Evolutionary conservation across 2,329 filamentous ascomycete species (phyloP), one percentile per base, ranked within the genome.

Genomic region (Aspergillus thermomutatus): DNA sequence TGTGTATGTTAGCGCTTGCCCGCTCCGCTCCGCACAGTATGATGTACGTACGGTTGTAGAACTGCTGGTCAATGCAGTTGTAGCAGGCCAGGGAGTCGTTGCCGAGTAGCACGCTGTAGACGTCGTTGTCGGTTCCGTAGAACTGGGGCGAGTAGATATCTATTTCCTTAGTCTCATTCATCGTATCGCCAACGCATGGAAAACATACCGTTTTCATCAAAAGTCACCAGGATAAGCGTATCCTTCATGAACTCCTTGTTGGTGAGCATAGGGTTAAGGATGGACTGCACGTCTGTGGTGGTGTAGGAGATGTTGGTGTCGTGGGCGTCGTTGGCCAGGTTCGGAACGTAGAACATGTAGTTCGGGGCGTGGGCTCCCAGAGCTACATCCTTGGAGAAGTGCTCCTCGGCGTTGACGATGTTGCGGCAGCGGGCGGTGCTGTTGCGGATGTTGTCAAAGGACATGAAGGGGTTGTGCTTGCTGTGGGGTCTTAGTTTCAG

Each of bases 381-480:
- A 31, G 55, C 58, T 28, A 60, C 56, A 17, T 60, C 58, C 6
- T 55, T 53, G 25, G 46, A 52, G 17, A 60, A 58, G 31, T 58
- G 41, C n/a, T 60, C 45, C 37, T 60, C 55, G 25, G 58, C 58
- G 31, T 58, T 60, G 45, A 60, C 58, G 41, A 60, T 60, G 21
- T 60, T 60, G 17, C 51, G 46, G 58, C 58, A 60, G n/a, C 58
- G 58, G 14, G 31, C 43, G n/a, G 41, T 51, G 48, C 55, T 58
- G 50, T 60, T 57, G 37, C 58, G 55, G 46, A 60, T 60, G 47
- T 60, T 60, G 58, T 60, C 53, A 28, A 60, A 60, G 40, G 58
- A 60, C 58, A 60, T 60, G 55, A 58, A 60, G 5, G 58, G 58
- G 47, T 60, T 60, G 34, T 60, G 58, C 41, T 60, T 60, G 53